phyloP scores from a whole-genome alignment of 2,329 filamentous ascomycete genomes.

The Chrysoporthe puriensis region DNA sequence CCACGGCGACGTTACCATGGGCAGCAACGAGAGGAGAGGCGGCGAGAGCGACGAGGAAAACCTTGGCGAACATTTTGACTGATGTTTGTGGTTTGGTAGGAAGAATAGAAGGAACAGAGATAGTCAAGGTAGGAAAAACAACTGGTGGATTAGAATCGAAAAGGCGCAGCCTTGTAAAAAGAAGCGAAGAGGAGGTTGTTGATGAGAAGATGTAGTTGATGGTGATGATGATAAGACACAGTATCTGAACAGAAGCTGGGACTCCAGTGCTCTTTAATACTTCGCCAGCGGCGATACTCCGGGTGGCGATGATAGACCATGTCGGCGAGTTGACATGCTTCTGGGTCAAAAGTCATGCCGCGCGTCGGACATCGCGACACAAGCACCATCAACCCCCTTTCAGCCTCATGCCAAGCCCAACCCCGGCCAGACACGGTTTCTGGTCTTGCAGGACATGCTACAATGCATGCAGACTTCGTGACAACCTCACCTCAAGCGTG shows the following conservation, averaged over 20 bases:
- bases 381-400: conserved; percentile 13
- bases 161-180: conserved; percentile 27
- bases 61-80: conserved; percentile 35
- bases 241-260: conserved; percentile 1
- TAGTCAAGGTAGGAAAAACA: not conserved
- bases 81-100: not conserved
- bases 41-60: conserved; percentile 36
- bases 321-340: not conserved
- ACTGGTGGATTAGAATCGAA: conserved; percentile 15
- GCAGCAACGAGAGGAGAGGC: conserved; percentile 36
- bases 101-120: not conserved
- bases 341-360: not conserved
- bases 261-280: conserved; percentile 17
- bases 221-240: conserved; percentile 3
- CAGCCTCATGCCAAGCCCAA: not conserved
- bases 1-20: conserved; percentile 39
- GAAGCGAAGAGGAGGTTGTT: conserved; percentile 15
- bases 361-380: not conserved
- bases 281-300: not conserved
- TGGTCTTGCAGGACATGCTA: not conserved
- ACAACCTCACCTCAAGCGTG: conserved; percentile 7
- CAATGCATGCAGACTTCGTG: conserved; percentile 1
- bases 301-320: not conserved
- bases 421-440: not conserved
- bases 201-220: not conserved